Evolutionary conservation across 192 early-diverging fungal genomes (phyloP), one percentile per base, ranked within the genome.

Genomic region (Backusella luteola): DNA sequence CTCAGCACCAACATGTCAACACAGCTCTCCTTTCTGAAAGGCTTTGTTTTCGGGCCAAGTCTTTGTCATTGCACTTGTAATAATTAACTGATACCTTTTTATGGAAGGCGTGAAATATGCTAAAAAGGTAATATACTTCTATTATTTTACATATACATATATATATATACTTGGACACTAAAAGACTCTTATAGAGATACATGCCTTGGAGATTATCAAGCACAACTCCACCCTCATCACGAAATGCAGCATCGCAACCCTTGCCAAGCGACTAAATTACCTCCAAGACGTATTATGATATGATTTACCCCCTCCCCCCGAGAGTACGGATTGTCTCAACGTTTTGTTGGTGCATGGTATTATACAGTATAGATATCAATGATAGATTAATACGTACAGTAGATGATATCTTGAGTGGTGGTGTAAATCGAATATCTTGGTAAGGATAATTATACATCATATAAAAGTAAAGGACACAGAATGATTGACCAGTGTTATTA

Each of bases 321-420:
- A 96, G 79, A 89, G 91, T 23, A 87, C 90, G 39, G 94, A 94
- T 52, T 96, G 95, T 94, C 83, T 96, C 52, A 96, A 94, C 75
- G 92, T 96, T 3, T 56, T 96, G 23, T 42, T 95, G 23, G 95
- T 90, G 7, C 94, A 96, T 76, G 84, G 89, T 3, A 90, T 96
- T 63, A 82, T 89, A 32, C 87, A 89, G 38, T 95, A 93, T 77
- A 80, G 95, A 87, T 15, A 85, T 94, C 41, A 89, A 91, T 66
- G 85, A 89, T 74, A 80, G 86, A 41, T 76, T 96, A 29, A 84
- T 94, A 35, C 81, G 80, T 15, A 82, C 89, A 4, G 53, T 96
- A 12, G 92, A 94, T 72, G 86, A 90, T 35, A 82, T 87, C 23
- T 69, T 95, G 38, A 96, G 95, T 76, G 88, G 88, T 12, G 85